Evolutionary conservation across 148 eudicot species (phyloP), one percentile per base, ranked within the genome.

Genomic region (Vaccinium myrtillus): DNA sequence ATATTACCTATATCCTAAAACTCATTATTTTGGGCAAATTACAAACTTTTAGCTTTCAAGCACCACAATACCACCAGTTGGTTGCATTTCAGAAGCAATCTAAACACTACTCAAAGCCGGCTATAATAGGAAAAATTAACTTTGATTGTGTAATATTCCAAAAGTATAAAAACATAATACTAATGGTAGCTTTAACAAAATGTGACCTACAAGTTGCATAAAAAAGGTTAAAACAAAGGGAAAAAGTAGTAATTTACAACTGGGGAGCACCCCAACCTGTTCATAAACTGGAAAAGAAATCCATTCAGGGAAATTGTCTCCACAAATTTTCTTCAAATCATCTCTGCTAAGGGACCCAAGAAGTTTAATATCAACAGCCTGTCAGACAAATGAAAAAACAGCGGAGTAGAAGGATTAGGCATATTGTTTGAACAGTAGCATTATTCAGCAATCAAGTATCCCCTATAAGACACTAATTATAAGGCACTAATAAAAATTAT

Each of bases 251-350:
- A 77, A 54, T 74, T 55, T 80, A 84, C 67, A 75, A 32, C 23
- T 49, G 16, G 55, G 78, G 39, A 76, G 67, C 27, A 76, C 50
- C 39, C 88, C 65, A 83, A 97, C 99, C 99, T 97, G 99, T 70
- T 97, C 99, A 91, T 53, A 97, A 65, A 90, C 98, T 67, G 99
- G 99, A 86, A 97, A 97, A 10, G 98, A 95, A 85, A 97, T 94
- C 98, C 99, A 95, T 85, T 94, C 96, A 0, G 99, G 99, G 86
- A 91, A 90, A 81, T 91, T 95, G 19, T 97, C 98, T 18, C 99
- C 98, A 70, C 99, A 97, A 23, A 97, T 95, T 92, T 95, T 93
- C 92, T 91, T 95, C 92, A 97, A 78, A 82, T 97, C 99, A 8
- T 97, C 98, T 90, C 98, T 88, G 82, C 87, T 90, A 80, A 97